These are phyloP conservation scores for Colletotrichum viniferum DNA, from an alignment of 2,329 filamentous ascomycete species.

Conservation along the genomic window DNA sequence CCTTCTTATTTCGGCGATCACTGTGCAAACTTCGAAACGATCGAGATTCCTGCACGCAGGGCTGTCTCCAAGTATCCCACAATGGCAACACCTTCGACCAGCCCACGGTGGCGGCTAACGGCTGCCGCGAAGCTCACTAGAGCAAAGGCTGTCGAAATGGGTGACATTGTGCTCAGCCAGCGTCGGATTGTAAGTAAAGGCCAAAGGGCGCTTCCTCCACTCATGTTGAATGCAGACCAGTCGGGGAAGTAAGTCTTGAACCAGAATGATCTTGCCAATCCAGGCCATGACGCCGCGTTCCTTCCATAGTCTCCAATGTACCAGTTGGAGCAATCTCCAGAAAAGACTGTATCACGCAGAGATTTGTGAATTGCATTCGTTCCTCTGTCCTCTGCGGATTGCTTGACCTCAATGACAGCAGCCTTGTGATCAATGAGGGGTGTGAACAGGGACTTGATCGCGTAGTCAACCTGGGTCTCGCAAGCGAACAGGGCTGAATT, in stretches of 20 bases:
- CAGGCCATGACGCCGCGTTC: slow-evolving; percentile 41
- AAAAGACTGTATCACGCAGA: slow-evolving; percentile 37
- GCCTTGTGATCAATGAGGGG: slow-evolving; percentile 33
- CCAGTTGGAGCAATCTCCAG: slow-evolving; percentile 44
- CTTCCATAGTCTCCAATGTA: slow-evolving; percentile 41
- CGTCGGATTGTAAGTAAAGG: not conserved
- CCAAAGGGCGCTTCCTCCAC: not conserved
- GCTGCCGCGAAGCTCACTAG: not conserved
- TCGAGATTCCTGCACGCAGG: not conserved
- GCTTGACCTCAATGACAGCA: slow-evolving; percentile 37
- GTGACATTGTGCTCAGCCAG: not conserved
- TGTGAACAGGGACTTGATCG: slow-evolving; percentile 28
- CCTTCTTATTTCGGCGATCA: not conserved
- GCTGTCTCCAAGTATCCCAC: not conserved
- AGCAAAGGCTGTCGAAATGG: not conserved
- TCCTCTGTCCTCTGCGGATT: slow-evolving; percentile 32
- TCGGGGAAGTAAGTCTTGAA: slow-evolving; percentile 15
- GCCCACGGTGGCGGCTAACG: not conserved
- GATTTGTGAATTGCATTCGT: slow-evolving; percentile 33
- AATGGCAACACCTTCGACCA: not conserved
- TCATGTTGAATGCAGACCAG: slow-evolving; percentile 1
- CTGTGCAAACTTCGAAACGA: not conserved
- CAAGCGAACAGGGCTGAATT: slow-evolving; percentile 30
- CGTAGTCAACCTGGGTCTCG: slow-evolving; percentile 29
- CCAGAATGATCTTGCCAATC: slow-evolving; percentile 34